These are phyloP conservation scores for Haematococcus sp. DNA, from an alignment of 139 green algal species.

Conservation along the genomic window DNA sequence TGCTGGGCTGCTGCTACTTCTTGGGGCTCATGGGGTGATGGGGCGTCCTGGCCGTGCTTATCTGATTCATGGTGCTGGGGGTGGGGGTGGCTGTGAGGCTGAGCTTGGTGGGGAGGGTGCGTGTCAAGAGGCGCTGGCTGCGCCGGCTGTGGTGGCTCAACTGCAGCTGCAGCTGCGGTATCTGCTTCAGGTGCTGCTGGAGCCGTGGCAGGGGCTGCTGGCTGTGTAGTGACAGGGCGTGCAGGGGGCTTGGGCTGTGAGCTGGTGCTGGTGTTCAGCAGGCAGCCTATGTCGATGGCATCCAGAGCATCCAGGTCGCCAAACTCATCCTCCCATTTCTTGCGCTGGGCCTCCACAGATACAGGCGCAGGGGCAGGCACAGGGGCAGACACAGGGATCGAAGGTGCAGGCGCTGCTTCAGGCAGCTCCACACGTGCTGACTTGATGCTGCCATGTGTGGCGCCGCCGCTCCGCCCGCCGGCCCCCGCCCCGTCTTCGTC, in stretches of 20 bases:
- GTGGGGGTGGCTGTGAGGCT: not conserved
- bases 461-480: not conserved
- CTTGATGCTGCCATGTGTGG: not conserved
- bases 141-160: not conserved
- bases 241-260: not conserved
- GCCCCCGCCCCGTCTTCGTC: not conserved
- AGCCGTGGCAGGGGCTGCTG: not conserved
- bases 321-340: slow-evolving; percentile 10
- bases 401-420: not conserved
- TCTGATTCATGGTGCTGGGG: too few species aligned
- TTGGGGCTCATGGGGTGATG: too few species aligned
- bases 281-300: slow-evolving; percentile 1
- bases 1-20: too few species aligned
- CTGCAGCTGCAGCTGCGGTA: not conserved
- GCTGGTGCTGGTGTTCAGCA: too few species aligned
- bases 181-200: slow-evolving; percentile 4
- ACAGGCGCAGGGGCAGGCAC: not conserved
- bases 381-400: not conserved
- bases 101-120: not conserved
- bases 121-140: not conserved
- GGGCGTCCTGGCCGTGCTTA: too few species aligned
- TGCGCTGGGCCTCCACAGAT: not conserved
- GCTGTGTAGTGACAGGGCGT: not conserved
- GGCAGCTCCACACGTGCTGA: not conserved
- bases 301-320: slow-evolving; percentile 8